A percentile compares a stretch with the other conserved stretches of the same genome.
Evolutionary conservation across 306 rosid species (phyloP).

Genomic region (Quercus glauca): DNA sequence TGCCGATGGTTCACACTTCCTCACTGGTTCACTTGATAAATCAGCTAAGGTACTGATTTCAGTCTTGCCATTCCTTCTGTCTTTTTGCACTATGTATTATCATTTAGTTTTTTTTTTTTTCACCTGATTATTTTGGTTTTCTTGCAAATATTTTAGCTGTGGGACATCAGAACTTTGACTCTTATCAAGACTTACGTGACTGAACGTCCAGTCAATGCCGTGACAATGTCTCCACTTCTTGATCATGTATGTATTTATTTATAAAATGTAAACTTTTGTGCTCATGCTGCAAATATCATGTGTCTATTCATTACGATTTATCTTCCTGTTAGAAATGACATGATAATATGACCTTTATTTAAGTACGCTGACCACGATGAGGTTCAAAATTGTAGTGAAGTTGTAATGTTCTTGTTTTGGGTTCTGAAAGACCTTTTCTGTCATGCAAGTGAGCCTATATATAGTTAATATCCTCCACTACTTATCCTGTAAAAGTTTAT

Average conservation of each 20-base stretch:
- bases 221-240: conserved; percentile 85
- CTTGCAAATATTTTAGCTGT: conserved; percentile 46
- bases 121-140: neutral
- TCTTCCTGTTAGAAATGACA: neutral
- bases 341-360: neutral
- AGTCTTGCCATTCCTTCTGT: neutral
- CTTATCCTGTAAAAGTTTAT: neutral
- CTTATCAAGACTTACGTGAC: conserved; percentile 87
- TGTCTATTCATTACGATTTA: neutral
- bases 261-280: neutral
- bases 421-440: neutral
- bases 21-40: conserved; percentile 85
- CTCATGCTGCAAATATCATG: neutral
- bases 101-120: neutral
- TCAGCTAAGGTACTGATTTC: conserved; percentile 65
- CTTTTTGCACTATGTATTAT: neutral
- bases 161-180: conserved; percentile 81
- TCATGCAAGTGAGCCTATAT: neutral
- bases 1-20: conserved; percentile 74
- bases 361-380: neutral
- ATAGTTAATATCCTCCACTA: neutral
- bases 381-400: neutral
- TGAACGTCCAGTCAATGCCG: conserved; percentile 96
- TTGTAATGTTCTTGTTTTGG: neutral
- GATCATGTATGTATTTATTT: conserved; percentile 69